These are phyloP conservation scores for Cubamyces sp. DNA, from an alignment of 768 basidiomycete species.

Conservation along the genomic window DNA sequence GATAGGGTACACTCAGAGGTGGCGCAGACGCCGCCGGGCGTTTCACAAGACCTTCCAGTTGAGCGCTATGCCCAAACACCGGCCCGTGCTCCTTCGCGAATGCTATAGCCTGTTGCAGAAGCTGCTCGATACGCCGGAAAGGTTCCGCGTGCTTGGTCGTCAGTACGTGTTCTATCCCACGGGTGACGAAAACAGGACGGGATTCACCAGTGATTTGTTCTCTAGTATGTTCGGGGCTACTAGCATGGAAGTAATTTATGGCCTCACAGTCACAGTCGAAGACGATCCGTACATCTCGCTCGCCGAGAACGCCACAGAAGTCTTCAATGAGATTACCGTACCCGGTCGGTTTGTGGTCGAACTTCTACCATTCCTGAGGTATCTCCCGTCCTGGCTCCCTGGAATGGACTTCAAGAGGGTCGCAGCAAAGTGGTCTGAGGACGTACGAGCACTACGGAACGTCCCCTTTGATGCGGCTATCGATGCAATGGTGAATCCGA, in stretches of 20 bases:
- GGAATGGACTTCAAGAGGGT: slow-evolving; percentile 31
- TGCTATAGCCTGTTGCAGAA: slow-evolving; percentile 4
- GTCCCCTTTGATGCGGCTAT: neutral
- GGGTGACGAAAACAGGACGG: no score
- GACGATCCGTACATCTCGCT: slow-evolving; percentile 2
- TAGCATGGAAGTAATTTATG: slow-evolving; percentile 24
- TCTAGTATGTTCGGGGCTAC: slow-evolving; percentile 15
- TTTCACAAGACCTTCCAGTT: slow-evolving; percentile 10
- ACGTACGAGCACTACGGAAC: neutral
- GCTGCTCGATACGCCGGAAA: neutral
- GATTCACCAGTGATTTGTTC: neutral
- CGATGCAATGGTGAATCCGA: neutral
- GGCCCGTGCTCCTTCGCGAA: neutral
- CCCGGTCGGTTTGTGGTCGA: slow-evolving; percentile 12
- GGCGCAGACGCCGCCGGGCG: slow-evolving; percentile 6
- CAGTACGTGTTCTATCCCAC: neutral
- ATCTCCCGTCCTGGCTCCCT: slow-evolving; percentile 31
- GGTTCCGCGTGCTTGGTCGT: neutral
- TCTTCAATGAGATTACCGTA: slow-evolving; percentile 2
- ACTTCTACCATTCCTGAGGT: slow-evolving; percentile 6
- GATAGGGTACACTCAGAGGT: neutral
- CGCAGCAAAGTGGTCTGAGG: slow-evolving; percentile 7
- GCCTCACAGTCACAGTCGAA: neutral
- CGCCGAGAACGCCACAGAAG: neutral
- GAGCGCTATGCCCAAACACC: slow-evolving; percentile 1